Evolutionary conservation across 306 rosid genomes (phyloP).

Genomic region (Vicia sativa): DNA sequence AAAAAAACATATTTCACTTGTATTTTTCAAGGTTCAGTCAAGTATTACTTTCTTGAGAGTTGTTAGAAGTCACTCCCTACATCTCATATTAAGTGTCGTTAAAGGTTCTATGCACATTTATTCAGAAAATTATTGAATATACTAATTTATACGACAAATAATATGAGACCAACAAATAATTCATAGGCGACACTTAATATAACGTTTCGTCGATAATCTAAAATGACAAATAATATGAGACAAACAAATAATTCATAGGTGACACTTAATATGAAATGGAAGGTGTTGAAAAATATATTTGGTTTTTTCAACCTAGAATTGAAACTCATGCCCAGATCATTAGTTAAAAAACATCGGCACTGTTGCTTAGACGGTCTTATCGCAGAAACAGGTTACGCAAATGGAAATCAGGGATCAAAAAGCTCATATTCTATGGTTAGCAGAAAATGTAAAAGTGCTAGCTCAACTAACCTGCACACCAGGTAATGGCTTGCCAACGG

Average conservation of each 20-base stretch:
- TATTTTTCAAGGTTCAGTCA: slow-evolving; percentile 28
- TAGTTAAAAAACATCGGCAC: slow-evolving; percentile 18
- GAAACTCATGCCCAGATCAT: neutral
- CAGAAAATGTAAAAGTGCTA: slow-evolving; percentile 14
- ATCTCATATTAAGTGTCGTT: neutral
- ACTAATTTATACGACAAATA: neutral
- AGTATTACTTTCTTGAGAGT: slow-evolving; percentile 13
- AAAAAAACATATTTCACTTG: neutral
- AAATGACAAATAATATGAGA: too few relatives aligned
- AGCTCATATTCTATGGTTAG: slow-evolving; percentile 3
- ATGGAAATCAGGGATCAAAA: slow-evolving; percentile 33
- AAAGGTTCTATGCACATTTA: neutral
- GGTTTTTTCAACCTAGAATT: neutral
- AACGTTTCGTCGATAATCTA: neutral
- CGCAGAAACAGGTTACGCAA: slow-evolving; percentile 9
- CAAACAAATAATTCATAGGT: too few relatives aligned
- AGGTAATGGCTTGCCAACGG: slow-evolving; percentile 94
- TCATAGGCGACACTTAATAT: too few relatives aligned
- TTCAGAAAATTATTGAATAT: neutral
- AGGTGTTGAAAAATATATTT: neutral
- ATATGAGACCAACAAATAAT: too few relatives aligned
- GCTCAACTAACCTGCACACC: slow-evolving; percentile 78
- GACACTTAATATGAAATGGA: neutral
- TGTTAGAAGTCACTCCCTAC: neutral
- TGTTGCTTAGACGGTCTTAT: slow-evolving; percentile 13